Percentiles rank a stretch among this genome's conserved stretches.
Conservation (phyloP, 345 rosid genomes). For the Bruguiera sexangula region DNA sequence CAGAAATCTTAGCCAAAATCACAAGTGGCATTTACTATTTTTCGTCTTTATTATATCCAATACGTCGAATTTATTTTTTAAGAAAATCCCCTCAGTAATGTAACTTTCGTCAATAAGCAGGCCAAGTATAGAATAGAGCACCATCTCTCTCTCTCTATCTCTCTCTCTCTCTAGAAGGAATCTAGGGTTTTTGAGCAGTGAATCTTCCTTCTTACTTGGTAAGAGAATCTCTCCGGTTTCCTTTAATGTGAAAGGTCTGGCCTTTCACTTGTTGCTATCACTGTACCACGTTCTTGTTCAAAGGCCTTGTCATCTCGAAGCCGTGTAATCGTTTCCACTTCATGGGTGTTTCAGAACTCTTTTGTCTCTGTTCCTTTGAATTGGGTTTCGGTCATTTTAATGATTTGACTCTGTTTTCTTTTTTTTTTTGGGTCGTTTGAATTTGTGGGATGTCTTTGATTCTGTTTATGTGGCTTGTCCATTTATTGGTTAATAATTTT, state of each 20-base stretch:
- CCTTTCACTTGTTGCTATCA: not conserved
- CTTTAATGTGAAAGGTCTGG: not conserved
- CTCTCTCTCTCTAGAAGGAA: conserved; percentile 15
- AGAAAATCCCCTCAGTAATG: too few relatives aligned
- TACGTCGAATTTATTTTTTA: too few relatives aligned
- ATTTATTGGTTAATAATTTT: not conserved
- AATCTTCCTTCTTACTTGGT: conserved; percentile 17
- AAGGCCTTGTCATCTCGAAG: not conserved
- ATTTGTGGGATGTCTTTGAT: not conserved
- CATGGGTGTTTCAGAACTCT: not conserved
- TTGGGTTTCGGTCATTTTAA: not conserved
- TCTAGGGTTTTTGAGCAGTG: conserved; percentile 26
- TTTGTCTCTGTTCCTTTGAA: conserved; percentile 1
- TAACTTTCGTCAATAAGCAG: too few relatives aligned
- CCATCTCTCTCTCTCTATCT: not conserved
- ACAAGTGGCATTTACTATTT: too few relatives aligned
- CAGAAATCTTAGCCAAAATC: too few relatives aligned
- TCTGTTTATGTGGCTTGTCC: conserved; percentile 9
- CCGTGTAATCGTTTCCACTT: not conserved
- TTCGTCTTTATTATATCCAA: too few relatives aligned
- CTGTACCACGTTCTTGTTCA: not conserved
- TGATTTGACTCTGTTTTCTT: not conserved
- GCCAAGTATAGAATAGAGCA: too few relatives aligned
- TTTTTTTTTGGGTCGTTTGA: not conserved
- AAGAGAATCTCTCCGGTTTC: conserved; percentile 15